Evolutionary conservation across 1,139 yeast species (phyloP).

Genomic region (Kluyveromyces sp.): DNA sequence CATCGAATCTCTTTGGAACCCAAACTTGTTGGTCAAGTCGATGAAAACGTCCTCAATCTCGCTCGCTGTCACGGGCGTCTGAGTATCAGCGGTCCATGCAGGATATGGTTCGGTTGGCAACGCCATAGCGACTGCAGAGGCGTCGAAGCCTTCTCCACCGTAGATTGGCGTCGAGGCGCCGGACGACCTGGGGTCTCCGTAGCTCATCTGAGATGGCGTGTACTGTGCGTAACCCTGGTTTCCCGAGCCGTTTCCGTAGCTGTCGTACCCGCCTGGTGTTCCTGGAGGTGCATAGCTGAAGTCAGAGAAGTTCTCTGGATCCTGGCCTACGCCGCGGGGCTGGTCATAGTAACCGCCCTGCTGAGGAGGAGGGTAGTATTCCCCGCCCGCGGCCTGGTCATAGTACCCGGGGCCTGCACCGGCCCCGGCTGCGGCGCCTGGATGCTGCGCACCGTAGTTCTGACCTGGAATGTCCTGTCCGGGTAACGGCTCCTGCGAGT

Average conservation of each 20-base stretch:
- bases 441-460: too few species aligned
- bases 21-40: constrained; percentile 84
- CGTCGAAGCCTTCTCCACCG: constrained; percentile 64
- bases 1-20: constrained; percentile 97
- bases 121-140: constrained; percentile 51
- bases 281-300: constrained; percentile 60
- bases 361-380: constrained; percentile 8
- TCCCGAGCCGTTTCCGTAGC: constrained; percentile 37
- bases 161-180: constrained; percentile 96
- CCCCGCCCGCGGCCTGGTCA: constrained; percentile 10
- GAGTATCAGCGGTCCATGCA: constrained; percentile 92
- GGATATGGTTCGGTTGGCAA: constrained; percentile 75
- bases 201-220: constrained; percentile 78
- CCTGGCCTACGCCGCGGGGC: constrained; percentile 45
- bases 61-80: constrained; percentile 75
- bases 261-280: constrained; percentile 69
- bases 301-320: constrained; percentile 72
- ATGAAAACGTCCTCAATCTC: constrained; percentile 89
- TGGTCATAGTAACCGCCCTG: constrained; percentile 42
- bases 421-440: too few species aligned
- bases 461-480: too few species aligned
- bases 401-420: constrained; percentile 15
- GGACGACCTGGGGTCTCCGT: constrained; percentile 77
- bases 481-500: too few species aligned
- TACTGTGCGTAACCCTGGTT: constrained; percentile 53